Percentiles rank a stretch among this genome's conserved stretches.
These are phyloP conservation scores for Penicillium hordei DNA, from an alignment of 2,329 filamentous ascomycete species.

Conservation along the genomic window DNA sequence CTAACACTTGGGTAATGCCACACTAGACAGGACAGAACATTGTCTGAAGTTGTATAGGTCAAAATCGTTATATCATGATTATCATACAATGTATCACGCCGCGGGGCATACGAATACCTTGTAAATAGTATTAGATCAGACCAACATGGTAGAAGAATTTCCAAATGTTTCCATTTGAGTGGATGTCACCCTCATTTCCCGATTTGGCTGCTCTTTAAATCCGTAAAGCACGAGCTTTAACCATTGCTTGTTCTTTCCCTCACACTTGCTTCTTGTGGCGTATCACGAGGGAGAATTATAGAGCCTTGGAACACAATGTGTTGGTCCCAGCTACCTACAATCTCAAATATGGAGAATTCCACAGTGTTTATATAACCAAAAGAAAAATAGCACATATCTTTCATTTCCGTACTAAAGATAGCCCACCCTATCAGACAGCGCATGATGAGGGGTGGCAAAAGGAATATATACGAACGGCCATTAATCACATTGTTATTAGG, in stretches of 20 bases:
- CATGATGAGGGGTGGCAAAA: background rate
- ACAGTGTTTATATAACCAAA: background rate
- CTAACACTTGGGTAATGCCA: background rate
- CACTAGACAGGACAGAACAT: background rate
- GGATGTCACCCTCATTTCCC: background rate
- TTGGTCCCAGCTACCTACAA: background rate
- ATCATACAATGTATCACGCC: background rate
- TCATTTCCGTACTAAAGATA: background rate
- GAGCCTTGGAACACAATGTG: background rate
- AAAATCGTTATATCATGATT: background rate
- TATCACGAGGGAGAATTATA: background rate
- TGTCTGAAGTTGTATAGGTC: background rate
- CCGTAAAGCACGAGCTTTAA: background rate
- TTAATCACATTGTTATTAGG: background rate
- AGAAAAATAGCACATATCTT: background rate
- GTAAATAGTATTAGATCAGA: background rate
- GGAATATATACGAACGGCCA: conserved; percentile 2
- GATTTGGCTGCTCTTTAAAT: background rate
- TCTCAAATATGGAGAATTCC: background rate
- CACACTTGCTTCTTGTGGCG: background rate
- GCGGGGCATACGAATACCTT: background rate
- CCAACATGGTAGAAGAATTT: background rate
- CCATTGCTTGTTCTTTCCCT: background rate
- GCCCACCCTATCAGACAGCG: background rate
- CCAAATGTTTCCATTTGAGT: background rate